A percentile compares a stretch with the other conserved stretches of the same genome.
Evolutionary conservation across 805 yeast species (phyloP).

Genomic region (Saturnispora galanensis): DNA sequence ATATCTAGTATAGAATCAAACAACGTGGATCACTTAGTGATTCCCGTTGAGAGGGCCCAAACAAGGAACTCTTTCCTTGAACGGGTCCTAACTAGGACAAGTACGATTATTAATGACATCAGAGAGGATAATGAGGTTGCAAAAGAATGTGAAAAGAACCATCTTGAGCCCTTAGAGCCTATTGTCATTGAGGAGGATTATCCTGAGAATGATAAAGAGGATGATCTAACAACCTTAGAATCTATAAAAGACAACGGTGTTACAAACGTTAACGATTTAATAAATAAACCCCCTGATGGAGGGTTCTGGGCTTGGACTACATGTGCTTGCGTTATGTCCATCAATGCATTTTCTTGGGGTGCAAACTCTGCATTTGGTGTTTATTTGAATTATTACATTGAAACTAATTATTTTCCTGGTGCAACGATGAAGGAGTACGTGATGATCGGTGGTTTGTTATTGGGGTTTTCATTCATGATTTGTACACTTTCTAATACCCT

Average conservation of each 20-base stretch:
- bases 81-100: slow-evolving; percentile 16
- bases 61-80: neutral
- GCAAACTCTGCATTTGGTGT: slow-evolving; percentile 46
- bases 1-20: neutral
- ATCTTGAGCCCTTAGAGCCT: no score
- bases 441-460: slow-evolving; percentile 43
- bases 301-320: slow-evolving; percentile 42
- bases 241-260: slow-evolving; percentile 24
- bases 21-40: neutral
- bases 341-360: slow-evolving; percentile 43
- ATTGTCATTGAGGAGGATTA: slow-evolving; percentile 1
- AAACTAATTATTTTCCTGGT: slow-evolving; percentile 33
- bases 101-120: slow-evolving; percentile 21
- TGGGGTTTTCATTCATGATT: slow-evolving; percentile 47
- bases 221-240: neutral
- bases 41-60: neutral
- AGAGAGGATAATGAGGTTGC: slow-evolving; percentile 24
- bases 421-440: slow-evolving; percentile 46
- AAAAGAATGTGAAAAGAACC: slow-evolving; percentile 7
- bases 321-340: slow-evolving; percentile 26
- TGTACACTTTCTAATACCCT: slow-evolving; percentile 47
- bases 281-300: slow-evolving; percentile 33
- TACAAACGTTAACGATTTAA: slow-evolving; percentile 21
- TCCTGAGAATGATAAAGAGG: neutral
- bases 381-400: slow-evolving; percentile 38